Conservation (phyloP, 106 monocot species). For the Gastrodia elata region DNA sequence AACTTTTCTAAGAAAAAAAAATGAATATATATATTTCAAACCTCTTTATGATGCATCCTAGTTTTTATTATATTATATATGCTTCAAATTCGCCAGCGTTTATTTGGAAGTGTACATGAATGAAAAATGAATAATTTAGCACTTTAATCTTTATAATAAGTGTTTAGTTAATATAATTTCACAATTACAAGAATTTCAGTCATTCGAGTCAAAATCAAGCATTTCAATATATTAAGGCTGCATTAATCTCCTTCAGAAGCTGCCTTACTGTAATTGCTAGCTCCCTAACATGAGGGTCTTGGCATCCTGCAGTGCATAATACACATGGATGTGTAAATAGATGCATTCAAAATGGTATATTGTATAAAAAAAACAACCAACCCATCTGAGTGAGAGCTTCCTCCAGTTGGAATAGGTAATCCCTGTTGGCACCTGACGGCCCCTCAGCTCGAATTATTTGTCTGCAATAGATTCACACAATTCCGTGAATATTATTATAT, state of each 20-base stretch:
- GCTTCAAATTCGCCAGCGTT: no score
- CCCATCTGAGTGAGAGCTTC: slow-evolving; percentile 48
- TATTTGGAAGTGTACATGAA: no score
- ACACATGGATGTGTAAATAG: not conserved
- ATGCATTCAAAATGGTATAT: not conserved
- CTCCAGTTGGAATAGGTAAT: slow-evolving; percentile 91
- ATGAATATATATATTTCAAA: not conserved
- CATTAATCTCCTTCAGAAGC: slow-evolving; percentile 13
- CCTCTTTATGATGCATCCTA: no score
- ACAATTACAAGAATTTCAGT: no score
- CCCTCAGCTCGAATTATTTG: slow-evolving; percentile 79
- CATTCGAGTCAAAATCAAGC: no score
- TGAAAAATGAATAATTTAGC: no score
- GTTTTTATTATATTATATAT: no score
- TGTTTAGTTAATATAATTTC: no score
- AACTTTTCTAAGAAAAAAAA: not conserved
- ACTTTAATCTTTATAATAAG: no score
- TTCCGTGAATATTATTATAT: no score
- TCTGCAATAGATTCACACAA: slow-evolving; percentile 21
- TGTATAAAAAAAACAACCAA: slow-evolving; percentile 10
- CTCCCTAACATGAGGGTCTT: slow-evolving; percentile 59
- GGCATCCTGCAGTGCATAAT: slow-evolving; percentile 38
- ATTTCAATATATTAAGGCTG: not conserved
- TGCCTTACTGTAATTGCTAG: slow-evolving; percentile 57
- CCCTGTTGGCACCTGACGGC: slow-evolving; percentile 85